Base-by-base conservation (phyloP, 2,329 filamentous ascomycete genomes). In the Penicillium sp. region DNA sequence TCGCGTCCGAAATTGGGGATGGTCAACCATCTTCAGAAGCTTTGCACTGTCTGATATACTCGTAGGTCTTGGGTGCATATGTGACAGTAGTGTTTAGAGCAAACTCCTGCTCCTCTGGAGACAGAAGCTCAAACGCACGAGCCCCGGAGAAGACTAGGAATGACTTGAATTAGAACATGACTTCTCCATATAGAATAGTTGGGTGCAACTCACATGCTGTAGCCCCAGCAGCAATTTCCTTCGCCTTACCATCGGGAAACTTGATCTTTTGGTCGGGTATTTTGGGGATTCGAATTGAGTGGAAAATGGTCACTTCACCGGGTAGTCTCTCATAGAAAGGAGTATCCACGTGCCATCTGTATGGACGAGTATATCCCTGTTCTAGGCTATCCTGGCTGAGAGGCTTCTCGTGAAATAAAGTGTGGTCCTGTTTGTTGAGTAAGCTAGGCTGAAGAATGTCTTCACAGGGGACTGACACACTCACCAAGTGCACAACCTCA, bases 281-380 rank as follows among this genome's bases (percentile, higher is more conserved):
- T 15, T 60, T 63, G 15, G 58, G 58, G 26, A 54, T 63, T 19
- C 50, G 49, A 33, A 60, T 63, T 24, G 61, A 58, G 35, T 60
- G 58, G n/a, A 63, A 26, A 19, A 63, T 63, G 19, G 58, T 63
- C 17, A 60, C 61, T 49, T 63, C 61, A 10, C 61, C 61, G 6
- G 61, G 58, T 26, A 60, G 26, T 9, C 61, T 47, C 22, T 63
- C 61, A 51, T 58, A 63, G 40, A 63, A 63, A 1, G 61, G 61
- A 12, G 58, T 60, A 45, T 63, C 61, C 61, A 58, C 60, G 15
- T 63, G 61, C 61, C 61, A 60, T 13, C 61, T 55, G 37, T 63
- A 63, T 22, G 61, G 54, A 7, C 61, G 58, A 15, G 58, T 63
- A 30, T 55, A 63, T 0, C 61, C 53, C 13, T 62, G 37, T 15